Percentiles rank a stretch among this genome's conserved stretches.
Conservation (phyloP, 1,284 basidiomycete species). For the Pseudozyma pruni region DNA sequence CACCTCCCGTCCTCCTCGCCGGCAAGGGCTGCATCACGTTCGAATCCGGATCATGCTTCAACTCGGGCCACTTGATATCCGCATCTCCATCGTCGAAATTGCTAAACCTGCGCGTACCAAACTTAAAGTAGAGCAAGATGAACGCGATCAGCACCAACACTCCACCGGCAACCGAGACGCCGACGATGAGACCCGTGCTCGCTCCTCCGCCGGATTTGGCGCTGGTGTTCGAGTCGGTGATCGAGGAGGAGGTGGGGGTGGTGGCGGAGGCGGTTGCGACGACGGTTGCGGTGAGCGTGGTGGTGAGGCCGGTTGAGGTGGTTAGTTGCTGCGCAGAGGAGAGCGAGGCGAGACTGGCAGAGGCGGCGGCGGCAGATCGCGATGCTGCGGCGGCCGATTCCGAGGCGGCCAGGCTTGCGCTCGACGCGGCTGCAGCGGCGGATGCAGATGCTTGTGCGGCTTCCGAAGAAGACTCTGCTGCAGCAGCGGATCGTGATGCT, state of each 20-base stretch:
- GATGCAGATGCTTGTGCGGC: slow-evolving; percentile 27
- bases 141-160: slow-evolving; percentile 54
- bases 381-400: slow-evolving; percentile 16
- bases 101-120: slow-evolving; percentile 51
- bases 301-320: slow-evolving; percentile 28
- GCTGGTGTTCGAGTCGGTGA: slow-evolving; percentile 5
- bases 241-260: slow-evolving; percentile 9
- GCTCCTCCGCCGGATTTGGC: slow-evolving; percentile 18
- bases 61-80: slow-evolving; percentile 67
- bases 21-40: slow-evolving; percentile 63
- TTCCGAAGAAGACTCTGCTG: slow-evolving; percentile 26
- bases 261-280: slow-evolving; percentile 14
- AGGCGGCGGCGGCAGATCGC: slow-evolving; percentile 20
- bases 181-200: slow-evolving; percentile 61
- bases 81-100: slow-evolving; percentile 56
- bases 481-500: slow-evolving; percentile 24
- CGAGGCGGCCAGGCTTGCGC: slow-evolving; percentile 15
- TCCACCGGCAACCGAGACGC: slow-evolving; percentile 62
- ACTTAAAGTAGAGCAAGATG: slow-evolving; percentile 61
- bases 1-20: slow-evolving; percentile 61
- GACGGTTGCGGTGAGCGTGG: slow-evolving; percentile 29
- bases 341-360: slow-evolving; percentile 24
- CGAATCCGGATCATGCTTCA: slow-evolving; percentile 58
- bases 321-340: slow-evolving; percentile 13
- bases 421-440: slow-evolving; percentile 25